Evolutionary conservation across 305 asterid genomes (phyloP).

Genomic region (Rubia peregrina): DNA sequence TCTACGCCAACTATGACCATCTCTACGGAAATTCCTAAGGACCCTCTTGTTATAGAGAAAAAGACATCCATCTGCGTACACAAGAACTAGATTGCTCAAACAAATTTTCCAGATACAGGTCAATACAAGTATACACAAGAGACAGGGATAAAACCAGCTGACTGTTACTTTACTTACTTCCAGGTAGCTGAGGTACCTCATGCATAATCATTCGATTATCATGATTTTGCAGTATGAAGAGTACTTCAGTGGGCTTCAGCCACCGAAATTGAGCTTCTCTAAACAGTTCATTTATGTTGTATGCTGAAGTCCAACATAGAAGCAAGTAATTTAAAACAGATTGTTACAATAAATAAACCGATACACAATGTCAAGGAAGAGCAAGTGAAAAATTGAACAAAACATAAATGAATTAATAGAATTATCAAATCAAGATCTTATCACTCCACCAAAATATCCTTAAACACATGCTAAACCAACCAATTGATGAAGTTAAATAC

Average conservation of each 20-base stretch:
- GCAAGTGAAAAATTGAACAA: neutral
- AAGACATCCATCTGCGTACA: slow-evolving; percentile 69
- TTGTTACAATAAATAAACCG: neutral
- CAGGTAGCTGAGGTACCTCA: slow-evolving; percentile 68
- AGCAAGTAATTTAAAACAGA: neutral
- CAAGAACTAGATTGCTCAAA: slow-evolving; percentile 15
- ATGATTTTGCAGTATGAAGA: slow-evolving; percentile 56
- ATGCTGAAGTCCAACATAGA: slow-evolving; percentile 39
- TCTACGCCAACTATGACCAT: slow-evolving; percentile 89
- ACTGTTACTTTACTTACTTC: slow-evolving; percentile 47
- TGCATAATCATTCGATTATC: slow-evolving; percentile 65
- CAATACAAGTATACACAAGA: slow-evolving; percentile 9
- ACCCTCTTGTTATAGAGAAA: slow-evolving; percentile 81
- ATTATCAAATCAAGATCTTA: neutral
- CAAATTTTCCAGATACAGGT: slow-evolving; percentile 4
- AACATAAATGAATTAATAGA: neutral
- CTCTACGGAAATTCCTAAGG: slow-evolving; percentile 74
- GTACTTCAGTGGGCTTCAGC: slow-evolving; percentile 89
- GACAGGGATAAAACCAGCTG: neutral
- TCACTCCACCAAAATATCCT: neutral
- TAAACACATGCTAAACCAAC: neutral
- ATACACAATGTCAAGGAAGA: neutral
- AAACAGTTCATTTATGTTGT: slow-evolving; percentile 49
- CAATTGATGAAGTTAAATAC: neutral
- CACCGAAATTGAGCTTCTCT: slow-evolving; percentile 85